Evolutionary conservation across 306 rosid genomes (phyloP).

Genomic region (Ormosia semicastrata): DNA sequence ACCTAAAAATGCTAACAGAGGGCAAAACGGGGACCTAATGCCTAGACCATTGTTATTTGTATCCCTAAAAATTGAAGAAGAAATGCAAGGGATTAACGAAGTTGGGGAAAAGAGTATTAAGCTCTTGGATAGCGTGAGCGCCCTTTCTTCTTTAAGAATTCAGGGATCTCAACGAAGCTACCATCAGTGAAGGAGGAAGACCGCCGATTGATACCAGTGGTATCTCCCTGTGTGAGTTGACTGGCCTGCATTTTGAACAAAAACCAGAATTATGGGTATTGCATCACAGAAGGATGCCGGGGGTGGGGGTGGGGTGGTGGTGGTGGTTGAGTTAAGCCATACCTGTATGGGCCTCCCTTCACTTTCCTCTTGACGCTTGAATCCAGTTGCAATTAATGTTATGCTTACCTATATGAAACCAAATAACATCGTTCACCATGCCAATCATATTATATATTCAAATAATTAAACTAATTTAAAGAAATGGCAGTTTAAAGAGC

Average conservation of each 20-base stretch:
- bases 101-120: conserved; percentile 31
- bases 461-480: background rate
- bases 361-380: conserved; percentile 97
- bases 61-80: conserved; percentile 40
- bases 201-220: conserved; percentile 57
- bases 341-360: conserved; percentile 83
- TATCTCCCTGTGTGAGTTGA: conserved; percentile 74
- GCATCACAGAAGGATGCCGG: background rate
- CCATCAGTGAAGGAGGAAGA: conserved; percentile 73
- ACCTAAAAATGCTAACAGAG: conserved; percentile 45
- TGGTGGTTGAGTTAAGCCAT: conserved; percentile 15
- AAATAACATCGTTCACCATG: conserved; percentile 10
- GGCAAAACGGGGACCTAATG: conserved; percentile 35
- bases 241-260: conserved; percentile 53
- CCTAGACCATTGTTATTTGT: conserved; percentile 37
- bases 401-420: conserved; percentile 77
- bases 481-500: background rate
- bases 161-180: conserved; percentile 86
- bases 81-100: conserved; percentile 19
- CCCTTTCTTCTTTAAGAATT: conserved; percentile 94
- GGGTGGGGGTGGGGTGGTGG: background rate
- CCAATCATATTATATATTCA: background rate
- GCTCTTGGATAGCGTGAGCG: conserved; percentile 93
- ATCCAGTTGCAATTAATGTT: conserved; percentile 95
- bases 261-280: conserved; percentile 17